A percentile compares a stretch with the other conserved stretches of the same genome.
Evolutionary conservation across 257 asterid genomes (phyloP).

Genomic region (Nyctanthes arbortristis): DNA sequence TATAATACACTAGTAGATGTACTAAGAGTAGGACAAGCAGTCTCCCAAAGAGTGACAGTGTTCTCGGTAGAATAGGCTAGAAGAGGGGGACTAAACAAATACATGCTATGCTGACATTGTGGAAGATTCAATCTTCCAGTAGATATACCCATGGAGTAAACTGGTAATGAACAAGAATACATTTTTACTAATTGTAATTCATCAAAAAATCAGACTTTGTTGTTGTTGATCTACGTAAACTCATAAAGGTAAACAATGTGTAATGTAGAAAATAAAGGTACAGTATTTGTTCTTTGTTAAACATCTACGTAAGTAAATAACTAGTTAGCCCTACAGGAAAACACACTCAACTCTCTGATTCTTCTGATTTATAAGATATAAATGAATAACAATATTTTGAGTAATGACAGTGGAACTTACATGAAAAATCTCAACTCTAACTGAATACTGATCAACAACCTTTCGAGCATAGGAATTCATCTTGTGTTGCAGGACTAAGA

Average conservation of each 20-base stretch:
- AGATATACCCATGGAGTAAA: not conserved
- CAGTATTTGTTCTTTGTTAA: too few species aligned
- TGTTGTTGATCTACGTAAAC: too few species aligned
- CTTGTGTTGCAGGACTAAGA: constrained; percentile 47
- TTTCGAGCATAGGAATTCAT: constrained; percentile 45
- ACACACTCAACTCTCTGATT: too few species aligned
- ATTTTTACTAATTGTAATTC: too few species aligned
- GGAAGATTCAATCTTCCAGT: not conserved
- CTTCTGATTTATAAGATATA: not conserved
- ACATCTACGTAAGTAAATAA: too few species aligned
- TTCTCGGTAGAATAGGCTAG: not conserved
- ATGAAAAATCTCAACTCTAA: constrained; percentile 44
- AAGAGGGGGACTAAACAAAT: not conserved
- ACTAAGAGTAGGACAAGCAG: too few species aligned
- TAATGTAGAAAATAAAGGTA: not conserved
- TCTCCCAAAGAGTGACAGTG: not conserved
- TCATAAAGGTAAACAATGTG: not conserved
- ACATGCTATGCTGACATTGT: not conserved
- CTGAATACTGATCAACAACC: constrained; percentile 39
- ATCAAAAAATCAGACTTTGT: not conserved
- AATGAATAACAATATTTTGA: not conserved
- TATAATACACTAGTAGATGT: too few species aligned
- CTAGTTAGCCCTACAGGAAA: not conserved
- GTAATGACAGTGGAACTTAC: constrained; percentile 27
- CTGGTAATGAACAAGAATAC: not conserved